Evolutionary conservation across 2,329 filamentous ascomycete genomes (phyloP).

Genomic region (Penicillium sp.): DNA sequence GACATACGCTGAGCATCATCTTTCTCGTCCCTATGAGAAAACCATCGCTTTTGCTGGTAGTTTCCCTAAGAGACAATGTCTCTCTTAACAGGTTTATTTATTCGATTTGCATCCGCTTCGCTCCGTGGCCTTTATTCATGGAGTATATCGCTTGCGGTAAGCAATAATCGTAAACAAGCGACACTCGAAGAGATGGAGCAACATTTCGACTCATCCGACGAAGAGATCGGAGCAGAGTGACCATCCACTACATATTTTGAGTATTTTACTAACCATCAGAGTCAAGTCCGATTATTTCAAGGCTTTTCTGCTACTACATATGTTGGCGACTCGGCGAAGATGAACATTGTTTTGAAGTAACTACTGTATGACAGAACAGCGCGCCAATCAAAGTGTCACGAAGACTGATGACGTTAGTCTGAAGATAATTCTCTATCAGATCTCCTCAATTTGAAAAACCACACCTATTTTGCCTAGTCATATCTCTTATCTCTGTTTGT

Average conservation of each 20-base stretch:
- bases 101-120: too few relatives aligned
- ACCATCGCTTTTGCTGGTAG: too few relatives aligned
- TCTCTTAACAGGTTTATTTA: too few relatives aligned
- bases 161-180: too few relatives aligned
- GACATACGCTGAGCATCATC: not conserved
- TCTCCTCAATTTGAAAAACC: not conserved
- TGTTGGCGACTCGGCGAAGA: not conserved
- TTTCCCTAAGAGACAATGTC: too few relatives aligned
- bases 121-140: too few relatives aligned
- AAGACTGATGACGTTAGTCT: not conserved
- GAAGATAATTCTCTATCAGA: not conserved
- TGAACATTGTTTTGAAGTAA: not conserved
- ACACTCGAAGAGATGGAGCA: too few relatives aligned
- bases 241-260: not conserved
- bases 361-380: not conserved
- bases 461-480: not conserved
- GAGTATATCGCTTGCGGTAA: too few relatives aligned
- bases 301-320: not conserved
- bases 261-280: not conserved
- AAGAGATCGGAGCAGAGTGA: not conserved
- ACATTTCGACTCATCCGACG: too few relatives aligned
- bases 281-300: not conserved
- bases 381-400: not conserved
- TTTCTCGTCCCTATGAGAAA: not conserved
- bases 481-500: not conserved